These are phyloP conservation scores for Candida sakaeoensis DNA, from an alignment of 805 yeast genomes.

Conservation along the genomic window DNA sequence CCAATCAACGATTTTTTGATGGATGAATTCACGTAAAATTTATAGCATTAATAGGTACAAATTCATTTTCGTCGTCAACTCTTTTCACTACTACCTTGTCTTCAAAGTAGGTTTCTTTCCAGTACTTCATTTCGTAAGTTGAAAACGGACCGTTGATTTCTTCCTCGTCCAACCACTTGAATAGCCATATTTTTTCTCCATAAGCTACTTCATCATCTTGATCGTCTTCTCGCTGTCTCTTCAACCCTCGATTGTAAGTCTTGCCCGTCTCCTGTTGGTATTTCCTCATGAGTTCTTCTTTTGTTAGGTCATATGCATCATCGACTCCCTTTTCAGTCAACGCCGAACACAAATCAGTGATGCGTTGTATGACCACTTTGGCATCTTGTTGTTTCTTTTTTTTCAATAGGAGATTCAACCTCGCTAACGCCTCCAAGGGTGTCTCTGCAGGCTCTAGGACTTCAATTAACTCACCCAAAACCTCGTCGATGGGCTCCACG, in stretches of 20 bases:
- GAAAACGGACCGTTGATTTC: constrained; percentile 50
- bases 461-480: constrained; percentile 31
- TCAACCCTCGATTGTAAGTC: constrained; percentile 17
- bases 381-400: constrained; percentile 12
- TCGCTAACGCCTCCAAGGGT: constrained; percentile 51
- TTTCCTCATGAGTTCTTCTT: constrained; percentile 51
- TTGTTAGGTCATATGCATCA: constrained; percentile 49
- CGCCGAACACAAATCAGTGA: constrained; percentile 49
- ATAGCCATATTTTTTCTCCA: constrained; percentile 37
- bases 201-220: constrained; percentile 20
- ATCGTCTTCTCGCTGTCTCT: constrained; percentile 17
- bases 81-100: constrained; percentile 42
- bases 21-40: constrained; percentile 13
- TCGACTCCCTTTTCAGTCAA: constrained; percentile 38
- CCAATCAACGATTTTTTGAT: constrained; percentile 59
- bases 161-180: constrained; percentile 34
- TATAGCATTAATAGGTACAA: constrained; percentile 21
- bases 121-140: constrained; percentile 50
- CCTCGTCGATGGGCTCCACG: constrained; percentile 10
- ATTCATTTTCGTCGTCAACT: constrained; percentile 20
- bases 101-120: constrained; percentile 50
- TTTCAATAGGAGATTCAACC: constrained; percentile 27
- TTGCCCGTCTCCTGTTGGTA: constrained; percentile 22
- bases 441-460: constrained; percentile 58
- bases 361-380: constrained; percentile 22